Evolutionary conservation across 2,329 filamentous ascomycete genomes (phyloP), one percentile per base, ranked within the genome.

Genomic region (Penicillium occitanis): DNA sequence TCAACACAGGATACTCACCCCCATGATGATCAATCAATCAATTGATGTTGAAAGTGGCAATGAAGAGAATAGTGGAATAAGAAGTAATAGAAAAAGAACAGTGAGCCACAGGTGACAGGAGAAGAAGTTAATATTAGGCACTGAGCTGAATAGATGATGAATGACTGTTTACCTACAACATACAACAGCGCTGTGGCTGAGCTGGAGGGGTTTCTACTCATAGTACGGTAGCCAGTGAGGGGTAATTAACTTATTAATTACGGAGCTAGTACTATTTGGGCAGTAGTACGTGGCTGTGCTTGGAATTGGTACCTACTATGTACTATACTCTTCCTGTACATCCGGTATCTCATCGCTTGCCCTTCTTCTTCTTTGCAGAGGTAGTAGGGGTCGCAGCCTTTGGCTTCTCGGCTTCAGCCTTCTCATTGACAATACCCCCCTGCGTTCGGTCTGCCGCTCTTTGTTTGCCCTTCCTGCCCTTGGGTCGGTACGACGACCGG

Each of bases 391-490:
- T 25, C n/a, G 33, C 53, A 25, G 25, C 57, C 44, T 66, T 62
- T 74, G 74, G 60, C 74, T 76, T 40, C 70, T 73, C 57, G n/a
- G 57, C 40, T 33, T 81, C 66, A 82, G 90, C 83, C 85, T 91
- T 90, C 69, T 93, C 91, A 72, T 85, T 88, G 25, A 92, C 91
- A 13, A 90, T 81, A 59, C 93, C 94, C 68, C 95, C 95, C 77
- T 98, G 95, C 8, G 92, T 97, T 48, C 89, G 82, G 70, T 92
- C 91, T 68, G 85, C 83, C 4, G 88, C 89, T 80, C 90, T 90
- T 85, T 93, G 90, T 84, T 92, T 94, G 64, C 92, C 91, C 84
- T 97, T 96, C 82, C 91, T 93, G 5, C 93, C 93, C 82, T 95
- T 97, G 7, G 93, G 93, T 58, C 91, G 84, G 79, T 97, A 99